Percentiles rank a stretch among this genome's conserved stretches.
Evolutionary conservation across 1,284 basidiomycete species (phyloP).

Genomic region (Ustilago tritici): DNA sequence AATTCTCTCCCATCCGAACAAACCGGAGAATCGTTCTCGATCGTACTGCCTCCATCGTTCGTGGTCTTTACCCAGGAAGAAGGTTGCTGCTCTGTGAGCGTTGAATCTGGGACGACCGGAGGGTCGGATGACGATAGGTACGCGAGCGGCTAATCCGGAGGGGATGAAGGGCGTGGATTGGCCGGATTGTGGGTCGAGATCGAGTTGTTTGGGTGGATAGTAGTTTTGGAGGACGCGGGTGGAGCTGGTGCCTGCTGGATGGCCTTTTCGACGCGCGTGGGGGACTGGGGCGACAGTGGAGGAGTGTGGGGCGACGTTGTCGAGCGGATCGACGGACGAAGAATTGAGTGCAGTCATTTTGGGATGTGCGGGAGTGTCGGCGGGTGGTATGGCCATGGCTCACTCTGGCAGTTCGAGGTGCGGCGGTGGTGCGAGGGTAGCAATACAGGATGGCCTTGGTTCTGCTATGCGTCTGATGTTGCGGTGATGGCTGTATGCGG

Average conservation of each 20-base stretch:
- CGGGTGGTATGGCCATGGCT: slow-evolving; percentile 31
- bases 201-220: slow-evolving; percentile 38
- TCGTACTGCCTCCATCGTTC: slow-evolving; percentile 65
- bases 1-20: slow-evolving; percentile 43
- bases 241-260: slow-evolving; percentile 9
- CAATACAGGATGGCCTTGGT: no score
- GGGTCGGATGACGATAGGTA: slow-evolving; percentile 46
- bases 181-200: slow-evolving; percentile 15
- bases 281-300: slow-evolving; percentile 15
- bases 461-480: no score
- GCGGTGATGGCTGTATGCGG: neutral
- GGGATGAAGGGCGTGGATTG: slow-evolving; percentile 9
- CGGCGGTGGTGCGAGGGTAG: neutral
- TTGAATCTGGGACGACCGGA: slow-evolving; percentile 48
- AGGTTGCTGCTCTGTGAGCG: slow-evolving; percentile 55
- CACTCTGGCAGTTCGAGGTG: neutral
- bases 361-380: slow-evolving; percentile 1
- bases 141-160: slow-evolving; percentile 25
- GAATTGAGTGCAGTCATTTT: slow-evolving; percentile 12
- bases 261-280: slow-evolving; percentile 10
- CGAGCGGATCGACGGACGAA: neutral
- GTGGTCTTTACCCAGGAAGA: slow-evolving; percentile 66
- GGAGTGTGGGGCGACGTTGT: slow-evolving; percentile 20
- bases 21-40: slow-evolving; percentile 45
- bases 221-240: slow-evolving; percentile 38